Percentiles rank a stretch among this genome's conserved stretches.
Conservation (phyloP, 129 eudicot genomes). For the Kitagawia praeruptora region DNA sequence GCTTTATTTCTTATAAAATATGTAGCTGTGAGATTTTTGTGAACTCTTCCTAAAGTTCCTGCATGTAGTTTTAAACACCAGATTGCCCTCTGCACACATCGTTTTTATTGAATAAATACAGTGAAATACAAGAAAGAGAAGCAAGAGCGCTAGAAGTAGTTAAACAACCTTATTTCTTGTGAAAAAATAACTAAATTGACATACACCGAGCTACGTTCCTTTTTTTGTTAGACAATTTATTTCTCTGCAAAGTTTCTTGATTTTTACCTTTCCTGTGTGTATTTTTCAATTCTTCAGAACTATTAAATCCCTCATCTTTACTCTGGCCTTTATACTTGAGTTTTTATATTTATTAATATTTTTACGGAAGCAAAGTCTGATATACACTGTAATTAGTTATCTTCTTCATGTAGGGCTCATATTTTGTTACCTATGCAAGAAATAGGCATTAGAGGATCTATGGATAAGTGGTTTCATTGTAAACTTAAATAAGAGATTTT, state of each 20-base stretch:
- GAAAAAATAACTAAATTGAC: background rate
- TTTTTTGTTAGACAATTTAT: background rate
- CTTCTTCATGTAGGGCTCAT: background rate
- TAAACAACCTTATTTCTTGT: background rate
- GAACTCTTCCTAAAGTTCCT: background rate
- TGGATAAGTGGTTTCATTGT: background rate
- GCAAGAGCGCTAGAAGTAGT: background rate
- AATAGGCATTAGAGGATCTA: background rate
- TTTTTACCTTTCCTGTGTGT: background rate
- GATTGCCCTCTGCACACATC: background rate
- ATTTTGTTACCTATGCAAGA: background rate
- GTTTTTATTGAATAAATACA: background rate
- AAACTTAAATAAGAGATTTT: background rate
- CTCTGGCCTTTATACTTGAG: background rate
- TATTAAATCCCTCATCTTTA: no score
- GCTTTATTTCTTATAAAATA: background rate
- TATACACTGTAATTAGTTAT: background rate
- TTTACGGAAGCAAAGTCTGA: background rate
- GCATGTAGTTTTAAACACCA: background rate
- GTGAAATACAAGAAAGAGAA: background rate
- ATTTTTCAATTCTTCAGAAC: background rate
- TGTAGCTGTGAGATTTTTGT: background rate
- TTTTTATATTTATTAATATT: background rate
- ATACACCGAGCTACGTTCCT: no score
- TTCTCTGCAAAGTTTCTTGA: background rate